Conservation (phyloP, 768 basidiomycete species). For the Hericium rajendrae region DNA sequence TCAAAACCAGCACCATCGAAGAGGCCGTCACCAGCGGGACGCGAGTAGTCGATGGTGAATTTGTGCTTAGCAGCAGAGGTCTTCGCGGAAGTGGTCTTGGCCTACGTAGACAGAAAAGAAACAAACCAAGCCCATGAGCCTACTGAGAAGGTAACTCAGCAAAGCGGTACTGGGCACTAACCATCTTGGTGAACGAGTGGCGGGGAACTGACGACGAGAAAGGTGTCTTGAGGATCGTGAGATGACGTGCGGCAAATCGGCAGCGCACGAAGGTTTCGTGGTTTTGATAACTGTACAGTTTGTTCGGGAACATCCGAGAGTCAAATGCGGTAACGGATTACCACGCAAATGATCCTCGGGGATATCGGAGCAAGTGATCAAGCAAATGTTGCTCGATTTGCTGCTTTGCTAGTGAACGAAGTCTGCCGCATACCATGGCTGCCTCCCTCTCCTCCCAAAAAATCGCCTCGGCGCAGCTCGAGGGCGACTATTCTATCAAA, state of each 20-base stretch:
- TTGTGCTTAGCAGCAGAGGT: slow-evolving; percentile 52
- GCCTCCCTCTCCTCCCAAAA: slow-evolving; percentile 50
- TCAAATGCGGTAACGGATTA: neutral
- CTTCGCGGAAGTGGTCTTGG: slow-evolving; percentile 50
- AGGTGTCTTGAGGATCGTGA: slow-evolving; percentile 21
- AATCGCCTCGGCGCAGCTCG: slow-evolving; percentile 63
- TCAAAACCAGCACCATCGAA: slow-evolving; percentile 60
- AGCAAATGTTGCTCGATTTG: no score
- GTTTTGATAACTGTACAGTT: slow-evolving; percentile 42
- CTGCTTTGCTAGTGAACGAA: neutral
- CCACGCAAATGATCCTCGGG: neutral
- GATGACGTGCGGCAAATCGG: slow-evolving; percentile 7
- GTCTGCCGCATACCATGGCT: slow-evolving; percentile 26
- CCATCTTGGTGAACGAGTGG: slow-evolving; percentile 43
- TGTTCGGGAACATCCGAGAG: slow-evolving; percentile 5
- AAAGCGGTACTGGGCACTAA: slow-evolving; percentile 66
- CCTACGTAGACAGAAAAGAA: slow-evolving; percentile 32
- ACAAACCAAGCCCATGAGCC: slow-evolving; percentile 40
- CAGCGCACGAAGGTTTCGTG: neutral
- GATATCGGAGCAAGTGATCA: no score
- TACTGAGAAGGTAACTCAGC: slow-evolving; percentile 91
- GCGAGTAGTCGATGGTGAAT: slow-evolving; percentile 81
- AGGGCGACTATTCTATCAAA: slow-evolving; percentile 75
- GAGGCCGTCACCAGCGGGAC: slow-evolving; percentile 57
- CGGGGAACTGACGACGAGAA: slow-evolving; percentile 6